These are phyloP conservation scores for Cyclaneusma minus DNA, from an alignment of 2,329 filamentous ascomycete genomes.

Conservation along the genomic window DNA sequence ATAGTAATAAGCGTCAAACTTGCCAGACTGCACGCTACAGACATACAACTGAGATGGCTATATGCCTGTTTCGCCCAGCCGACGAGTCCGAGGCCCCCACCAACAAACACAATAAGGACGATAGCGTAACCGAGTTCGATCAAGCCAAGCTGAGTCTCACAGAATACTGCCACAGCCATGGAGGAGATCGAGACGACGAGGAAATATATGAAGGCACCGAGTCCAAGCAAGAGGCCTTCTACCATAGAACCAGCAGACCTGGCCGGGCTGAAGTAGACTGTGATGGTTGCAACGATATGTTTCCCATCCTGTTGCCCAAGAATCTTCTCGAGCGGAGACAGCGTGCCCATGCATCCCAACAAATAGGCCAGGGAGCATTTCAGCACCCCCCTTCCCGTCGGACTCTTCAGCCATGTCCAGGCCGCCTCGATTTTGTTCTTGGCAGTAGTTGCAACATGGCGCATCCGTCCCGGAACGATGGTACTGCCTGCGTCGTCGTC, in stretches of 20 bases:
- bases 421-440: slow-evolving; percentile 22
- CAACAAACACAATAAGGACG: slow-evolving; percentile 71
- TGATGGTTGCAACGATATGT: slow-evolving; percentile 84
- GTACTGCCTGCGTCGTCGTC: slow-evolving; percentile 9
- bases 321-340: slow-evolving; percentile 53
- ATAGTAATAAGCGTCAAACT: slow-evolving; percentile 82
- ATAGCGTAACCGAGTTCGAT: slow-evolving; percentile 61
- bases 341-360: slow-evolving; percentile 70
- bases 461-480: slow-evolving; percentile 19
- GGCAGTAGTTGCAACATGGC: slow-evolving; percentile 20
- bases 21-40: slow-evolving; percentile 71
- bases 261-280: slow-evolving; percentile 88
- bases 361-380: slow-evolving; percentile 89
- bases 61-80: slow-evolving; percentile 76
- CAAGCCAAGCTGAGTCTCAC: slow-evolving; percentile 49
- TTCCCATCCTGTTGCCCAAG: slow-evolving; percentile 80
- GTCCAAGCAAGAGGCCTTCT: slow-evolving; percentile 63
- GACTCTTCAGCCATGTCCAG: slow-evolving; percentile 50
- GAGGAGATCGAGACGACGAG: slow-evolving; percentile 63
- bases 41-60: slow-evolving; percentile 65
- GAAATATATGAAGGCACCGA: slow-evolving; percentile 66
- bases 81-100: slow-evolving; percentile 72
- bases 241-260: slow-evolving; percentile 79
- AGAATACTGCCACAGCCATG: slow-evolving; percentile 77
- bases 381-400: slow-evolving; percentile 63